Conservation (phyloP, 345 rosid species). For the Toxicodendron radicans region DNA sequence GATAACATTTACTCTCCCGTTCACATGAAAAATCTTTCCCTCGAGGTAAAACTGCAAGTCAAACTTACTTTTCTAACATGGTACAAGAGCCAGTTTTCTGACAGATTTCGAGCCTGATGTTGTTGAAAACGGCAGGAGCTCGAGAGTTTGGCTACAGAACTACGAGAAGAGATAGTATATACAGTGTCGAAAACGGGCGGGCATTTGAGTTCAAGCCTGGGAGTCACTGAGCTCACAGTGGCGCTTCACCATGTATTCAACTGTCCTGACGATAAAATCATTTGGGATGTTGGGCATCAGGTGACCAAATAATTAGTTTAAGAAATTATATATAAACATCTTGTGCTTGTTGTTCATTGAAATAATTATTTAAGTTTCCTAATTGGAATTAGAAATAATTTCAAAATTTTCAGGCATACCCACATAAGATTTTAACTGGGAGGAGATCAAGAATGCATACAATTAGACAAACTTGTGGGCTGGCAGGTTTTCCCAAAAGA, state of each 20-base stretch:
- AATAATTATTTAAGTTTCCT: neutral
- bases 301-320: slow-evolving; percentile 12
- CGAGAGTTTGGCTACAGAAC: slow-evolving; percentile 35
- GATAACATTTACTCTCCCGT: slow-evolving; percentile 41
- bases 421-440: slow-evolving; percentile 50
- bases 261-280: slow-evolving; percentile 47
- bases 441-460: slow-evolving; percentile 47
- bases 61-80: too few relatives aligned
- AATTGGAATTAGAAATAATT: neutral
- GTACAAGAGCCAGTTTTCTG: too few relatives aligned
- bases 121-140: slow-evolving; percentile 33
- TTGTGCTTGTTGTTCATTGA: neutral
- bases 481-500: slow-evolving; percentile 52
- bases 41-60: slow-evolving; percentile 25
- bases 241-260: slow-evolving; percentile 58
- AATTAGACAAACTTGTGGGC: slow-evolving; percentile 45
- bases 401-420: slow-evolving; percentile 30
- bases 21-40: slow-evolving; percentile 44
- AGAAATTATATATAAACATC: neutral
- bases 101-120: too few relatives aligned
- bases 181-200: slow-evolving; percentile 54
- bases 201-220: slow-evolving; percentile 49
- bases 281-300: slow-evolving; percentile 71
- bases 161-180: slow-evolving; percentile 45
- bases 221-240: slow-evolving; percentile 50